These are phyloP conservation scores for Paraphaeosphaeria minitans DNA, from an alignment of 2,329 filamentous ascomycete genomes.

Conservation along the genomic window DNA sequence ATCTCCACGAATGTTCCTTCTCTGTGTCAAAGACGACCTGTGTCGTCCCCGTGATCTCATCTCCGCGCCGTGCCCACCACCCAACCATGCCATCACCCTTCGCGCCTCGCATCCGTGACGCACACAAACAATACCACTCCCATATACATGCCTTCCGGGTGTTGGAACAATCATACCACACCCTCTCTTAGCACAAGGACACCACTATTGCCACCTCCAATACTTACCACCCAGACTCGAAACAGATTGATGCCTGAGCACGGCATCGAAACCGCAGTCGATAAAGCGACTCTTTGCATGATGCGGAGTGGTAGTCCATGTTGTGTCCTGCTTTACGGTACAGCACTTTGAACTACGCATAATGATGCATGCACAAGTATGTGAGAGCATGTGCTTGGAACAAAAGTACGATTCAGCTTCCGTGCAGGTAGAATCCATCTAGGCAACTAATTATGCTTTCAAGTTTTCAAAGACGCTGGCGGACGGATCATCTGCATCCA, in stretches of 20 bases:
- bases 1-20: not conserved
- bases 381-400: no score
- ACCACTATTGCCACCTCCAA: not conserved
- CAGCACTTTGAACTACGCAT: no score
- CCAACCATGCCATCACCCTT: slow-evolving; percentile 7
- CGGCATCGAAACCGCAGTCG: slow-evolving; percentile 5
- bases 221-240: not conserved
- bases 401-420: no score
- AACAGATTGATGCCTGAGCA: not conserved
- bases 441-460: no score
- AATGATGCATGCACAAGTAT: no score
- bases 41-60: not conserved
- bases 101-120: slow-evolving; percentile 2
- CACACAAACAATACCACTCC: not conserved
- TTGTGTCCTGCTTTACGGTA: no score
- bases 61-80: not conserved
- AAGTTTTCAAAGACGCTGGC: no score
- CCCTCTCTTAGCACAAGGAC: not conserved
- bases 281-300: no score
- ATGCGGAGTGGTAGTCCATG: no score
- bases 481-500: not conserved
- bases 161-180: slow-evolving; percentile 15
- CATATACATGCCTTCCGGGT: not conserved
- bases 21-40: not conserved
- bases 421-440: no score